These are phyloP conservation scores for Phaeosphaeriaceae sp. DNA, from an alignment of 2,329 filamentous ascomycete genomes.

Conservation along the genomic window DNA sequence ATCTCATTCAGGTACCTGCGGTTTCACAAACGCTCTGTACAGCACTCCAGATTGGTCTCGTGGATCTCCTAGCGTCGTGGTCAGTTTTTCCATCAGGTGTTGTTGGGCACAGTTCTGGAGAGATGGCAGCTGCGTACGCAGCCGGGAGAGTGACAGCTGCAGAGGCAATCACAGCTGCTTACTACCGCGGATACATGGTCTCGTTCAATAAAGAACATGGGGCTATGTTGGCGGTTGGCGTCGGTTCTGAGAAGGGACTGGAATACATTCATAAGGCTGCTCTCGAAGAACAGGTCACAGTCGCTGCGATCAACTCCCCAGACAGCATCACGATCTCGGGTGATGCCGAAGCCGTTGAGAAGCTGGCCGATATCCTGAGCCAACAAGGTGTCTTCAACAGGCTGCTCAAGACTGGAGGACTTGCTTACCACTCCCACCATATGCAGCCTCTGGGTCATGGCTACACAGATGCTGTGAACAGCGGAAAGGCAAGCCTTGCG, in stretches of 20 bases:
- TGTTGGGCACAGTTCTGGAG: conserved; percentile 36
- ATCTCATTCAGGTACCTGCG: conserved; percentile 9
- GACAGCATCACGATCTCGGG: conserved; percentile 32
- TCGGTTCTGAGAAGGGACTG: conserved; percentile 6
- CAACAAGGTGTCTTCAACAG: conserved; percentile 10
- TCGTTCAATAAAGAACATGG: conserved; percentile 15
- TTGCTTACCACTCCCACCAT: conserved; percentile 52
- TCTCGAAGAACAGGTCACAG: conserved; percentile 11
- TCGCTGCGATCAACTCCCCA: conserved; percentile 33
- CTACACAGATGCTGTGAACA: conserved; percentile 13
- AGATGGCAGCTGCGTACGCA: conserved; percentile 34
- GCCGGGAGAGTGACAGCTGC: conserved; percentile 22
- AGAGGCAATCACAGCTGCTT: conserved; percentile 29
- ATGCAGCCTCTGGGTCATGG: conserved; percentile 13
- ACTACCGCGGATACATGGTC: conserved; percentile 22
- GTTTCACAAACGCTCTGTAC: conserved; percentile 32
- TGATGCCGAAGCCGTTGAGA: conserved; percentile 23
- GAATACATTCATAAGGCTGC: conserved; percentile 3
- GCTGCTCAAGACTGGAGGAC: conserved; percentile 42
- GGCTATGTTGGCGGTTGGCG: conserved; percentile 33
- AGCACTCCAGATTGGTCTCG: conserved; percentile 31
- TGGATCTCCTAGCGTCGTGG: conserved; percentile 26
- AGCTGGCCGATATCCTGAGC: conserved; percentile 7
- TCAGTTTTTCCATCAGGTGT: conserved; percentile 6
- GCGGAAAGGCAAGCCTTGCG: background rate